Conservation (phyloP, 1,139 yeast species). For the Groenewaldozyma sp. region DNA sequence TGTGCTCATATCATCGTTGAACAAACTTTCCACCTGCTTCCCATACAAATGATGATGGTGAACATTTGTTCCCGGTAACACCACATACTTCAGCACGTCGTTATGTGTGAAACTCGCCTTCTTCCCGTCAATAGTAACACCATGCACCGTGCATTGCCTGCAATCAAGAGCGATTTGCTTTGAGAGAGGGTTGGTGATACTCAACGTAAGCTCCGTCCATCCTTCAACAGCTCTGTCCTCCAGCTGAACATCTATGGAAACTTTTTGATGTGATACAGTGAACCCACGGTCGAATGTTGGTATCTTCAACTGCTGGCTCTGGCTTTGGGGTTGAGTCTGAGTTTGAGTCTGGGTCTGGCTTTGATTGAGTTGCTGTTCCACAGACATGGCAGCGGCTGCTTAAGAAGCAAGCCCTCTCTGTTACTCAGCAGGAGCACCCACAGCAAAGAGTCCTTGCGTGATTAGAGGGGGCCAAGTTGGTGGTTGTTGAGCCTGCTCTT, state of each 20-base stretch:
- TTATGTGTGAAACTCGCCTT: conserved; percentile 42
- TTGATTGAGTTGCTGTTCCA: no score
- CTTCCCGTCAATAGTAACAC: conserved; percentile 54
- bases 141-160: conserved; percentile 59
- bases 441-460: no score
- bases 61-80: conserved; percentile 30
- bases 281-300: conserved; percentile 5
- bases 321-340: no score
- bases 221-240: conserved; percentile 49
- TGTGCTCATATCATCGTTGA: conserved; percentile 39
- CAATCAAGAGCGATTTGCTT: conserved; percentile 66
- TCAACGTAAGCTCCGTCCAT: conserved; percentile 68
- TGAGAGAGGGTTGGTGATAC: conserved; percentile 57
- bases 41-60: conserved; percentile 58
- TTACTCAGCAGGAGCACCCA: no score
- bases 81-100: conserved; percentile 42
- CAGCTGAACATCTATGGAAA: conserved; percentile 59
- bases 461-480: no score
- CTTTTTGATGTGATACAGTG: conserved; percentile 45
- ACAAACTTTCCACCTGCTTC: conserved; percentile 52
- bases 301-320: no score
- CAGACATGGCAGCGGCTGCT: no score
- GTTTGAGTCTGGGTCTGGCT: no score
- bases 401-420: no score
- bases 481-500: no score